Conservation (phyloP, 78 protist genomes). For the Dictyostelium firmibasis region DNA sequence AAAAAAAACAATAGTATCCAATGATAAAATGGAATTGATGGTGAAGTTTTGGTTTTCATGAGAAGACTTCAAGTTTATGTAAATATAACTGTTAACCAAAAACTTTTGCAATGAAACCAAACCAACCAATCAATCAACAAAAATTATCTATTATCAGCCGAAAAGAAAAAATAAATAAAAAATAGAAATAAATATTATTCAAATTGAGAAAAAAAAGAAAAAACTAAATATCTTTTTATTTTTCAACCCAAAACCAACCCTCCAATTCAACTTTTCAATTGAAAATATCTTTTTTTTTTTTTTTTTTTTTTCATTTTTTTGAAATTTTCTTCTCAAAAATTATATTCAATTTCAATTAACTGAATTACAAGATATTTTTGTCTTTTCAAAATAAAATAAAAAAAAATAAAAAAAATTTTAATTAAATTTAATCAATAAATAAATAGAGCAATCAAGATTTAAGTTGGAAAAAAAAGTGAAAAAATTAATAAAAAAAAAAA, state of each 20-base stretch:
- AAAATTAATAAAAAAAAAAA: too few relatives aligned
- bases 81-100: not conserved
- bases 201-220: not conserved
- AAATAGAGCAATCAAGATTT: not conserved
- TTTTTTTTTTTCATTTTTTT: too few relatives aligned
- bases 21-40: too few relatives aligned
- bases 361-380: not conserved
- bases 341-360: not conserved
- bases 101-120: not conserved
- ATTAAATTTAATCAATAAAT: too few relatives aligned
- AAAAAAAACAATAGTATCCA: not conserved
- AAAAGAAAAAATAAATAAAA: too few relatives aligned
- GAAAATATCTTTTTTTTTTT: not conserved
- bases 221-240: not conserved
- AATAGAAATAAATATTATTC: too few relatives aligned
- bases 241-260: not conserved
- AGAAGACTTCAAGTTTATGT: too few relatives aligned
- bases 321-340: not conserved
- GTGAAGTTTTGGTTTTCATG: too few relatives aligned
- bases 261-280: too few relatives aligned
- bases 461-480: too few relatives aligned
- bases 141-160: too few relatives aligned
- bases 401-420: too few relatives aligned
- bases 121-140: not conserved
- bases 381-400: not conserved